Conservation (phyloP, 768 basidiomycete genomes). For the Trametes coccinea region DNA sequence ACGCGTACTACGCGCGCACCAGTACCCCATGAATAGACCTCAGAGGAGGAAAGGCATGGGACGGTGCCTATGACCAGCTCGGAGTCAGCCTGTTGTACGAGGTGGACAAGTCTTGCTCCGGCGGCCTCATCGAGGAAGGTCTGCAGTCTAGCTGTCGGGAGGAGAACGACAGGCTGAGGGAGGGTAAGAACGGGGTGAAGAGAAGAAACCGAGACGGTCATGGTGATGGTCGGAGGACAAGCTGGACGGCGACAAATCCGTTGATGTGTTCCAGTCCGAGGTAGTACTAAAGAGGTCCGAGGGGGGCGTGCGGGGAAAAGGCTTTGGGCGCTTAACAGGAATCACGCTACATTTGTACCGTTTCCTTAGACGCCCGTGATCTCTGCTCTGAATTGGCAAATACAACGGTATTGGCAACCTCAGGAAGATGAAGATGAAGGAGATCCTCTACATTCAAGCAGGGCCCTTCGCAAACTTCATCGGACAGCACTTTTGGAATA, state of each 20-base stretch:
- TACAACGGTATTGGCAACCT: too few relatives aligned
- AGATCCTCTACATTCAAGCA: slow-evolving; percentile 79
- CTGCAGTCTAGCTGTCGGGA: slow-evolving; percentile 71
- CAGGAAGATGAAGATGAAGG: too few relatives aligned
- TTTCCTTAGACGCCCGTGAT: background rate
- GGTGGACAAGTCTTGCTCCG: slow-evolving; percentile 63
- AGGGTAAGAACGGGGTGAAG: slow-evolving; percentile 67
- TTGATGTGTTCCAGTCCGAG: too few relatives aligned
- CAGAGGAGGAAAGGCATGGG: slow-evolving; percentile 43
- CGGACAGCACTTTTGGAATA: slow-evolving; percentile 82
- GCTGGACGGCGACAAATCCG: background rate
- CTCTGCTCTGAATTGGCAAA: slow-evolving; percentile 4
- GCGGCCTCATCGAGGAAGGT: slow-evolving; percentile 62
- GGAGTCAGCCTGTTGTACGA: slow-evolving; percentile 68
- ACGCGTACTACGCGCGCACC: slow-evolving; percentile 73
- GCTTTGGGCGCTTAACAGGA: background rate
- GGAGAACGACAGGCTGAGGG: slow-evolving; percentile 68
- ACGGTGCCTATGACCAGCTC: slow-evolving; percentile 72
- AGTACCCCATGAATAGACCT: slow-evolving; percentile 58
- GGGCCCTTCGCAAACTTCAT: slow-evolving; percentile 65
- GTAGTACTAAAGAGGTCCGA: background rate
- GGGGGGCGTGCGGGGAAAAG: slow-evolving; percentile 9
- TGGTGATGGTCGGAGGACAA: background rate
- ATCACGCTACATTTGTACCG: slow-evolving; percentile 11
- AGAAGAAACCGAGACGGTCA: slow-evolving; percentile 13